Base-by-base conservation (phyloP, 164 flowering plant genomes). In the Cinnamomum micranthum region DNA sequence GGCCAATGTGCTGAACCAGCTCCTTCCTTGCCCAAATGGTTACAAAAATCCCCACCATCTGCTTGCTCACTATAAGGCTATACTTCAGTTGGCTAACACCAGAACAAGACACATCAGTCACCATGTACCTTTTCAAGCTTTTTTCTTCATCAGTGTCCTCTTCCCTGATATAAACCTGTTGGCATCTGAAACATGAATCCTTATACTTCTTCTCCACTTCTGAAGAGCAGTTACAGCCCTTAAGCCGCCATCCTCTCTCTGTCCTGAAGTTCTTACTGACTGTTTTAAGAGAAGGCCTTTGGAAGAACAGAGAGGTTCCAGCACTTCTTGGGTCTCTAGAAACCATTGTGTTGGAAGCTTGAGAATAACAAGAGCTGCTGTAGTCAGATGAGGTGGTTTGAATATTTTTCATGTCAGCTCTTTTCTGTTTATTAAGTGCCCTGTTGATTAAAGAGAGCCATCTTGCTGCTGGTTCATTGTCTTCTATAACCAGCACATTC, bases 31-130 rank as follows among this genome's bases (percentile, higher is more conserved):
- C 83, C 97, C 97, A 93, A 35, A 93, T 73, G 1, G 91, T 84
- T 2, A 93, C 81, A 70, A 93, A 93, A 41, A 93, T 89, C n/a
- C 97, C 97, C 65, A 93, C 97, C 97, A 93, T 93, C 73, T 89
- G 96, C 84, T 90, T 93, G 82, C 91, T 82, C 11, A 82, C 86
- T 60, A 91, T 64, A 65, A 93, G 91, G 70, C 91, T 74, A 73
- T 89, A 93, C 60, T 84, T 86, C 80, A 81, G 73, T 65, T 82
- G 83, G 69, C 68, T 78, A 13, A 68, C 59, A 70, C 55, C 2
- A 1, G 84, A 6, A 67, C 47, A 25, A 67, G 69, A 20, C 20
- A 77, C 59, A 0, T 77, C 80, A 0, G 80, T 51, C 19, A 58
- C 47, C 22, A 71, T 76, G n/a, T 77, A 71, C 33, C 75, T 77